Percentiles rank a stretch among this genome's conserved stretches.
Evolutionary conservation across 805 yeast genomes (phyloP).

Genomic region (Jamesozyma hellenica): DNA sequence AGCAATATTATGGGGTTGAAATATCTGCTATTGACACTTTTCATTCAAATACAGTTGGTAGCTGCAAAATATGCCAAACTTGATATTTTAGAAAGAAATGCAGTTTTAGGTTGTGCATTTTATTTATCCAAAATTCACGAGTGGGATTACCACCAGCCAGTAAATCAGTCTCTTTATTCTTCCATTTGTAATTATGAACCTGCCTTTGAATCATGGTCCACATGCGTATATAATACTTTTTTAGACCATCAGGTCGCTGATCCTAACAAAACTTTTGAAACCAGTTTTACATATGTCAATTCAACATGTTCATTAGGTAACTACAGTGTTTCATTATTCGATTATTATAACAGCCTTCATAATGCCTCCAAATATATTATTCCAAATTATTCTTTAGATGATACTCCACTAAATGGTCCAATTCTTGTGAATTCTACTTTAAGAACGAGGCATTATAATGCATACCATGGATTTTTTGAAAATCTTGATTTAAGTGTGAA

Average conservation of each 20-base stretch:
- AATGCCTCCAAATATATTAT: neutral
- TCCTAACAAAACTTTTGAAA: conserved; percentile 7
- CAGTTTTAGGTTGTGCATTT: conserved; percentile 16
- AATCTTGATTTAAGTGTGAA: conserved; percentile 15
- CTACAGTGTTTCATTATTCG: neutral
- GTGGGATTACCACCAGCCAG: conserved; percentile 11
- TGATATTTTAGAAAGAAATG: conserved; percentile 12
- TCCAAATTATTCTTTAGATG: neutral
- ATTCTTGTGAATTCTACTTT: conserved; percentile 1
- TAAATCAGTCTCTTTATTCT: conserved; percentile 7
- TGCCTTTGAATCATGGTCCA: conserved; percentile 18
- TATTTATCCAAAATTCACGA: conserved; percentile 7
- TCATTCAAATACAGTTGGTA: neutral
- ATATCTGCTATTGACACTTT: no score
- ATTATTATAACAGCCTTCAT: neutral
- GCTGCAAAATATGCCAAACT: neutral
- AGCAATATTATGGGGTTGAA: no score
- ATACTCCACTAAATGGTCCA: neutral
- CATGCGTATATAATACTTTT: conserved; percentile 15
- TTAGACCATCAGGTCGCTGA: neutral
- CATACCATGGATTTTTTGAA: conserved; percentile 11
- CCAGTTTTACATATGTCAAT: conserved; percentile 8
- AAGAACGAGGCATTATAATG: conserved; percentile 7
- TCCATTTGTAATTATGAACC: conserved; percentile 16
- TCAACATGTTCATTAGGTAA: conserved; percentile 5